Base-by-base conservation (phyloP, 345 rosid genomes). In the Arabidopsis suecica region DNA sequence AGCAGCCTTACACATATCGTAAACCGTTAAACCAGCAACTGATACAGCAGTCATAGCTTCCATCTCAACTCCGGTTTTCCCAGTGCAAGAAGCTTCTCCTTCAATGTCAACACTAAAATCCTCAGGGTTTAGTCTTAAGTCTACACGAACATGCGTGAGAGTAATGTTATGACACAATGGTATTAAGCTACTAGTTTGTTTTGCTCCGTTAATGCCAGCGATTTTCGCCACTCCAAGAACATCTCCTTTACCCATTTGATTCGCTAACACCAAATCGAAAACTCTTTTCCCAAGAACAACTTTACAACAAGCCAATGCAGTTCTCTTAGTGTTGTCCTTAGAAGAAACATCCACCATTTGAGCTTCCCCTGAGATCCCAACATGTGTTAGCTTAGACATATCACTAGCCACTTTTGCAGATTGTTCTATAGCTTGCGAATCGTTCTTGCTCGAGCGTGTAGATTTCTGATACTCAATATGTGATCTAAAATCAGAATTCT, bases 1-100 rank as follows among this genome's bases (percentile, higher is more conserved):
- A 61, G 96, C 97, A 78, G 96, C 99, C 84, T 92, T 90, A 80
- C 99, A 95, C 99, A 92, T 95, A 66, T 95, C 99, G 37, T 95
- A 89, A 38, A 92, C 96, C n/a, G 96, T 89, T 34, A 95, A 86
- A 12, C 93, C 94, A 5, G 98, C 97, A 61, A 87, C 84, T 2
- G 86, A 80, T 42, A 87, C 97, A 20, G 97, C 93, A 3, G 91
- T 87, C 96, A 92, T 30, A 20, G 96, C 99, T 83, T 95, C 99
- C 93, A 92, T 95, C 58, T 92, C 98, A 8, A 95, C 99, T 48
- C 97, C 96, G 0, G 96, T 95, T 85, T 85, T 90, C 5, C 91
- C 98, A 4, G 88, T 88, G 9, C 90, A 83, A 3, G 88, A 73
- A 18, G 96, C 93, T 82, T 89, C 98, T 68, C 91, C 97, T 88